Evolutionary conservation across 2,329 filamentous ascomycete genomes (phyloP), one percentile per base, ranked within the genome.

Genomic region (Pseudohalonectria lignicola): DNA sequence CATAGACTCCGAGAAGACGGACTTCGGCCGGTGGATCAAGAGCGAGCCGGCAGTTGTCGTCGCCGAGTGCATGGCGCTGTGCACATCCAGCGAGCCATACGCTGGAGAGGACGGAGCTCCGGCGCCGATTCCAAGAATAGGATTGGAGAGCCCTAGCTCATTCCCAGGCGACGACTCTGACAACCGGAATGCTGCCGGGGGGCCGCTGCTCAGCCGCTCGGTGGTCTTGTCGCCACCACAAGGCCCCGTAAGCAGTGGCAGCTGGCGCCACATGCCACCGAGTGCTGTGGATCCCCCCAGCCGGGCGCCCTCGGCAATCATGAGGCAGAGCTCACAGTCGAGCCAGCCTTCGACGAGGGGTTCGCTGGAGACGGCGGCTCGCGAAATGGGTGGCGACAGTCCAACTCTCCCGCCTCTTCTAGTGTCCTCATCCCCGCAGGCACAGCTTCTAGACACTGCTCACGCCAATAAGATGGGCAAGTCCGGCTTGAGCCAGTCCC

Each of bases 11-110:
- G 85, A 92, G 54, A 74, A 87, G 52, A 79, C 70, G 1, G 84
- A 92, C 49, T 71, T 76, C 43, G 79, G 80, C 31, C 76, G 84
- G 37, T 92, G 82, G 81, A 74, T 86, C 49, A 86, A 83, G 48
- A 82, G 79, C 47, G 83, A 88, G 46, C 77, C 84, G 7, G 76
- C 83, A 1, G 85, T 90, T 54, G 78, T 92, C 2, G 80, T 88
- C 2, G 81, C 82, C 3, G 79, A 86, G 46, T 92, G 86, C 47
- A 80, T 86, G 65, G 75, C 73, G 37, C 66, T 87, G n/a, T 81
- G 72, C 41, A 49, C 59, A 4, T 45, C 50, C 1, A 40, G 33
- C 20, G 23, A 26, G 7, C 7, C 8, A 7, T 8, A 8, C 12
- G 8, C 23, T 26, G 23, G 23, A 8, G 23, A 26, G 7, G 23